A percentile compares a stretch with the other conserved stretches of the same genome.
These are phyloP conservation scores for Pythium utonaiense DNA, from an alignment of 352 stramenopile species.

Conservation along the genomic window DNA sequence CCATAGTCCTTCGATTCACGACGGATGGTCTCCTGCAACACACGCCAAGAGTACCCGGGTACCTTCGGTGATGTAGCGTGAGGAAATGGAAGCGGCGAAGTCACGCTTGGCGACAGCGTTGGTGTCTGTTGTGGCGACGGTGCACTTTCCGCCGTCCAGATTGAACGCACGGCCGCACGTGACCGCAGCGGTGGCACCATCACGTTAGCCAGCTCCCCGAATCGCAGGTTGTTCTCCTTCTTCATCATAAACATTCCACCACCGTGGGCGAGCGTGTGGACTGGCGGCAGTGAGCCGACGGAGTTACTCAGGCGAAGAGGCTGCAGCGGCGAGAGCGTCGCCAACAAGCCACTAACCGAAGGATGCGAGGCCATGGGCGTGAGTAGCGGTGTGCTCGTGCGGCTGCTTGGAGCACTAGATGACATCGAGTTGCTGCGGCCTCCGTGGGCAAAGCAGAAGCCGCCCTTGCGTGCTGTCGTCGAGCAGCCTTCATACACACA, in stretches of 20 bases:
- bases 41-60: conserved; percentile 70
- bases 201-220: background rate
- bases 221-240: conserved; percentile 13
- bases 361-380: conserved; percentile 16
- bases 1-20: conserved; percentile 64
- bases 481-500: conserved; percentile 70
- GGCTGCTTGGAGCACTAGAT: background rate
- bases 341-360: background rate
- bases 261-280: conserved; percentile 10
- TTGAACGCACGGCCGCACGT: conserved; percentile 4
- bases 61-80: conserved; percentile 19
- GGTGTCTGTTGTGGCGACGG: background rate
- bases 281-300: conserved; percentile 7
- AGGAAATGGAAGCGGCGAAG: background rate
- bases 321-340: conserved; percentile 20
- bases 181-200: conserved; percentile 15
- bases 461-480: conserved; percentile 76
- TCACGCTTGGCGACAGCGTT: background rate
- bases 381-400: conserved; percentile 14
- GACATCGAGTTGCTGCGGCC: conserved; percentile 30
- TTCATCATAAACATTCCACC: background rate
- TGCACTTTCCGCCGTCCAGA: background rate
- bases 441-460: conserved; percentile 81
- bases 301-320: conserved; percentile 11
- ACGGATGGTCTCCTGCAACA: conserved; percentile 69